Percentiles rank a stretch among this genome's conserved stretches.
Evolutionary conservation across 371 early-diverging fungal genomes (phyloP).

Genomic region (Sporodiniella umbellata): DNA sequence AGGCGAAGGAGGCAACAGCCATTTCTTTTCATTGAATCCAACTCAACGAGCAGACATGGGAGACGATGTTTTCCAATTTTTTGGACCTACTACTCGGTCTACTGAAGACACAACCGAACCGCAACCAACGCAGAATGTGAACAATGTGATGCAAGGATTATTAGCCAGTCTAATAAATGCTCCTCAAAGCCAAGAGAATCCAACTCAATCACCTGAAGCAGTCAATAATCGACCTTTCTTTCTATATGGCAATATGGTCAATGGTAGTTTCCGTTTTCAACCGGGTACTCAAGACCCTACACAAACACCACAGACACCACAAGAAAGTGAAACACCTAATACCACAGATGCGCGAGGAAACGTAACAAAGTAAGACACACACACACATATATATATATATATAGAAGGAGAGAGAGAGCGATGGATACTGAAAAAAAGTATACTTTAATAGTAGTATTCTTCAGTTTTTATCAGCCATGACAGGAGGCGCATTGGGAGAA

Average conservation of each 20-base stretch:
- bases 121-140: neutral
- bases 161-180: neutral
- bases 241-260: slow-evolving; percentile 32
- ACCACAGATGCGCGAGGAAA: slow-evolving; percentile 12
- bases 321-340: neutral
- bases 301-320: slow-evolving; percentile 1
- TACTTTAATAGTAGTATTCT: slow-evolving; percentile 19
- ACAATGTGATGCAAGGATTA: neutral
- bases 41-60: slow-evolving; percentile 12
- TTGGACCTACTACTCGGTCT: slow-evolving; percentile 3
- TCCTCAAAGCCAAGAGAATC: neutral
- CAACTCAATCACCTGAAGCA: neutral
- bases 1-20: slow-evolving; percentile 8
- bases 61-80: slow-evolving; percentile 27
- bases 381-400: too few relatives aligned
- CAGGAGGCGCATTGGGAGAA: slow-evolving; percentile 28
- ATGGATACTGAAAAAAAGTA: neutral
- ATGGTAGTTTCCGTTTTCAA: slow-evolving; percentile 29
- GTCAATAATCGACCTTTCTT: slow-evolving; percentile 16
- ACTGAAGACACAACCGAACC: neutral
- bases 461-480: slow-evolving; percentile 35
- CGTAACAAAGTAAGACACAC: slow-evolving; percentile 18
- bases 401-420: neutral
- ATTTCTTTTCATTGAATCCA: slow-evolving; percentile 8
- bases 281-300: slow-evolving; percentile 10